Base-by-base conservation (phyloP, 1,139 yeast genomes). In the Scheffersomyces segobiensis region DNA sequence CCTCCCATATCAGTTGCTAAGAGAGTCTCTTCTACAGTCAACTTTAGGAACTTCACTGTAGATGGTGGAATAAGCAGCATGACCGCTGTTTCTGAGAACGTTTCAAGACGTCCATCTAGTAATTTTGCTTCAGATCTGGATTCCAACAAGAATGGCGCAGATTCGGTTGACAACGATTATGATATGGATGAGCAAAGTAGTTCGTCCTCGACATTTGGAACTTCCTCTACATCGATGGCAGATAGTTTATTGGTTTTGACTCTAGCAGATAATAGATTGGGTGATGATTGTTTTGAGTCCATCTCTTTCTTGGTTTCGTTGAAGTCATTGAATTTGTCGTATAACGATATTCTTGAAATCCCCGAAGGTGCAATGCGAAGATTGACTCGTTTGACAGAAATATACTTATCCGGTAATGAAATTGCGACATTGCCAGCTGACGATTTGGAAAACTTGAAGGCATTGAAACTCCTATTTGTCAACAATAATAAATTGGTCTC, bases 401-500 rank as follows among this genome's bases (percentile, higher is more conserved):
- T 96, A n/a, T 91, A 85, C 67, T 71, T 95, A 50, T 88, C 97
- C 0, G 99, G 99, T 53, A 95, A 95, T 67, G 86, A 87, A 56
- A 76, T 96, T 50, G 82, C 91, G 0, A 85, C 90, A 5, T 76
- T 95, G 54, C 97, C 98, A 0, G 88, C 93, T 21, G 99, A 95
- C 66, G 96, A 91, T 64, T 81, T 93, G 53, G 95, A 87, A 60
- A 75, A 76, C 18, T 78, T 93, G 65, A 78, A 80, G 22, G 77
- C 82, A 12, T 78, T 95, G 65, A 81, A 83, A 57, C 82, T 88
- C 0, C 75, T 96, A 52, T 88, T 83, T 72, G 73, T 92, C 64
- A 95, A 95, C 70, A 90, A 91, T 65, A 96, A 96, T 71, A 90
- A 91, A 68, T 82, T 96, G 64, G 91, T 90, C 55, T 86, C 97